Percentiles rank a stretch among this genome's conserved stretches.
phyloP scores from a whole-genome alignment of 768 basidiomycete genomes.

The Ramaria rubella region DNA sequence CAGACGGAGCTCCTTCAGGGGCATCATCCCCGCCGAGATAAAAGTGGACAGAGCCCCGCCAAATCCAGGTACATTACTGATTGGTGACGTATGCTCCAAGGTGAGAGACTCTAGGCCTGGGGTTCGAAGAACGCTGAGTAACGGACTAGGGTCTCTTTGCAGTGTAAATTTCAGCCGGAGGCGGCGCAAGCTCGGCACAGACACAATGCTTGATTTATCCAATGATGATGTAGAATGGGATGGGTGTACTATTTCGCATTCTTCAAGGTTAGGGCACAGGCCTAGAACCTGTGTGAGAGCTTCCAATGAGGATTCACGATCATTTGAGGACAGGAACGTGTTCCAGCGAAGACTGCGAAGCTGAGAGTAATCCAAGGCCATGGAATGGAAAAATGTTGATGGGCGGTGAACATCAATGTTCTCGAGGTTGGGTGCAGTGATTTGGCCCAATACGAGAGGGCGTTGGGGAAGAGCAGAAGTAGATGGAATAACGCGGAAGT shows the following conservation, averaged over 20 bases:
- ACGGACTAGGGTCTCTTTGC: neutral
- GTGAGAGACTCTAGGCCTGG: constrained; percentile 2
- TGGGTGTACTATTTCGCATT: constrained; percentile 2
- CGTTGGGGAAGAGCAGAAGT: neutral
- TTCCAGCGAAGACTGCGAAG: constrained; percentile 8
- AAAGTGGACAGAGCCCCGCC: neutral
- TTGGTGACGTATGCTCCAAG: constrained; percentile 5
- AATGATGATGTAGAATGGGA: neutral
- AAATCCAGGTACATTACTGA: constrained; percentile 3
- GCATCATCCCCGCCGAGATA: neutral
- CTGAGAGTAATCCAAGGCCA: neutral
- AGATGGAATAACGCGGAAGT: neutral
- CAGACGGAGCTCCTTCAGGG: neutral
- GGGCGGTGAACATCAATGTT: constrained; percentile 1
- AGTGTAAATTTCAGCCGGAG: constrained; percentile 2
- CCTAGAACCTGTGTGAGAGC: neutral
- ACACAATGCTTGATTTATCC: neutral
- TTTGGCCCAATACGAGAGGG: neutral
- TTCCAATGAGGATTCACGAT: neutral
- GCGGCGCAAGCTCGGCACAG: constrained; percentile 1
- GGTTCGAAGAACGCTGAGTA: constrained; percentile 1
- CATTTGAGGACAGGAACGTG: neutral
- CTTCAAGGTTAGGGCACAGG: constrained; percentile 7
- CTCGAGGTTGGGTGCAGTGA: constrained; percentile 2
- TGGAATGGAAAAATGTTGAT: neutral